phyloP scores from a whole-genome alignment of 2,329 filamentous ascomycete genomes.

The Triangularia setosa region DNA sequence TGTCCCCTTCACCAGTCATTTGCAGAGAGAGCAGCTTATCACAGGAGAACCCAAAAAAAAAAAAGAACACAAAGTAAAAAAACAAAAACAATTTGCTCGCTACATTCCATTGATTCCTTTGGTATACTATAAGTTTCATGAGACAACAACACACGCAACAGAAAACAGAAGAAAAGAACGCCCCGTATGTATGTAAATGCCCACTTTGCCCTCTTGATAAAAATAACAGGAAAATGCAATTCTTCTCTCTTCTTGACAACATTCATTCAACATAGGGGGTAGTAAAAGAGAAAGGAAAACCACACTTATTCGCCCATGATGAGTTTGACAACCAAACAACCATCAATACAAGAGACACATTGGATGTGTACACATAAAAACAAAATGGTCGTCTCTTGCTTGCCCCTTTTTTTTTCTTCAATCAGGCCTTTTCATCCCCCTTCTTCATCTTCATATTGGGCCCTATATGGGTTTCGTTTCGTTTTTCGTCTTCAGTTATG shows the following conservation, averaged over 20 bases:
- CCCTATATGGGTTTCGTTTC: neutral
- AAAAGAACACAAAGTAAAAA: neutral
- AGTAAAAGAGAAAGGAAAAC: neutral
- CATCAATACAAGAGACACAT: neutral
- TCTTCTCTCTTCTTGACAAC: neutral
- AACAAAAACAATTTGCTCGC: neutral
- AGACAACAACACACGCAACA: neutral
- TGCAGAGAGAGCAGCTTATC: constrained; percentile 10
- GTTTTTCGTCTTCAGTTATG: neutral
- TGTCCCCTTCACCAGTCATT: constrained; percentile 19
- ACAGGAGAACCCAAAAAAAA: neutral
- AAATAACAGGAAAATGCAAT: constrained; percentile 1
- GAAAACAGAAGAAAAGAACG: constrained; percentile 2
- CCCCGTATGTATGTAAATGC: constrained; percentile 14
- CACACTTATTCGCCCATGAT: neutral
- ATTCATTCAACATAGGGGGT: neutral
- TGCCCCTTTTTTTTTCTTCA: neutral
- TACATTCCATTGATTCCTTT: neutral
- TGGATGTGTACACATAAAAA: neutral
- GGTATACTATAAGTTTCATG: constrained; percentile 1
- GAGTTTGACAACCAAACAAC: neutral
- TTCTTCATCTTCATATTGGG: neutral
- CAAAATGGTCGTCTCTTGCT: neutral
- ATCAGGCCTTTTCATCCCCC: neutral
- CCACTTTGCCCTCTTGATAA: neutral